Base-by-base conservation (phyloP, 2,329 filamentous ascomycete genomes). In the Dactylellina haptotyla region DNA sequence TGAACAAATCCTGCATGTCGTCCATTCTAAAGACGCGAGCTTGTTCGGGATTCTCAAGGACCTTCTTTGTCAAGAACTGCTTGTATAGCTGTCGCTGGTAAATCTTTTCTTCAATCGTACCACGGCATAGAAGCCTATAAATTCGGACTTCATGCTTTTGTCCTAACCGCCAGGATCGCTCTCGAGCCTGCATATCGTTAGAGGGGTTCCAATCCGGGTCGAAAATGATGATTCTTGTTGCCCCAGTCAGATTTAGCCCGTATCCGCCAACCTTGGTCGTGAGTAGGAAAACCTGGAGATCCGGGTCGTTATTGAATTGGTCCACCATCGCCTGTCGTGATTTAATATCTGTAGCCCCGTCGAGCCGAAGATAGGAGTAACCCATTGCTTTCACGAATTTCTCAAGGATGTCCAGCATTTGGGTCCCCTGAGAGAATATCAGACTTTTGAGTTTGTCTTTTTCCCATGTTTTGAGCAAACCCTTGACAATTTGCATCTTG, bases 11-110 rank as follows among this genome's bases (percentile, higher is more conserved):
- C 76, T 97, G 92, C 14, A 99, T 82, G 78, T 98, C 93, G 39
- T 74, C 69, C 37, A 77, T 85, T 69, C 96, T 92, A 80, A 98
- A 97, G 0, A 90, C 93, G 76, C 95, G 92, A 20, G 92, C 88
- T 80, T 98, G 93, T 79, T 96, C 97, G 0, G 95, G 93, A 78
- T 99, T 94, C 77, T 91, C 93, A 56, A 99, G 81, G 4, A 99
- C 93, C 80, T 98, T 98, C 82, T 98, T 97, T 2, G 93, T 95
- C 75, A 99, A 85, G 79, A 98, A 97, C 78, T 98, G 94, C 81
- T 99, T 99, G 84, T 96, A 99, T 56, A 99, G 95, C 79, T 99
- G 95, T 14, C 96, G 90, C 80, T 99, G 94, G 75, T 98, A 99
- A 28, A 99, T 99, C 83, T 99, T 99, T 81, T 99, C 95, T 79